Base-by-base conservation (phyloP, 768 basidiomycete genomes). In the Tylopilus balloui region DNA sequence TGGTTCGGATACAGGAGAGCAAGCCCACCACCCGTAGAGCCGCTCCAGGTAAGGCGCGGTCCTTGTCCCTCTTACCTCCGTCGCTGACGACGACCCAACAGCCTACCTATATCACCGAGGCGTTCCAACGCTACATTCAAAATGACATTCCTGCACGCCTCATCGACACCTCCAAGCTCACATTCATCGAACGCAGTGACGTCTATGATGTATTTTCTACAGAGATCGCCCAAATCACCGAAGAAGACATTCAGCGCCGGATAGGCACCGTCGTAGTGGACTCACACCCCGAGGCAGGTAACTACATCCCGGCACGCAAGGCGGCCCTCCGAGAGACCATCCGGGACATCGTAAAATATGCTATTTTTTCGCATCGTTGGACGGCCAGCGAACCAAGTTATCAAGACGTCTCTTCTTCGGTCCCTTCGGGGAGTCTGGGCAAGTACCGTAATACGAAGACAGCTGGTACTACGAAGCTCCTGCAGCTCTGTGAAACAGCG, bases 341-440 rank as follows among this genome's bases (percentile, higher is more conserved):
- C 28, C 51, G 38, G 2, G 60, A 57, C 9, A 42, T 59, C 25
- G 51, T 62, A 2, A 48, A 19, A 32, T 64, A 66, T 11, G 59
- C 57, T 36, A 40, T 54, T 24, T 67, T 64, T 37, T 64, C 63
- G 1, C 62, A 67, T 43, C 64, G 51, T 31, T 64, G 63, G 59
- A 47, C 52, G 1, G 25, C 15, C 6, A 48, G 32, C 34, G 64
- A 64, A 23, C 63, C 65, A 1, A 65, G 15, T 15, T 56, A 65
- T 38, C 52, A 55, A 42, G 50, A 62, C 4, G 6, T 65, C 23
- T 45, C 42, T 19, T 1, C 36, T 5, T n/a, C 41, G 17, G 23
- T 1, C 9, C 23, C 40, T 15, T 7, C 39, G 1, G 41, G 35
- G 21, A 10, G 34, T 28, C 10, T 44, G 9, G 8, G 36, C 42